phyloP scores from a whole-genome alignment of 768 basidiomycete species.

The Galerina sulciceps region DNA sequence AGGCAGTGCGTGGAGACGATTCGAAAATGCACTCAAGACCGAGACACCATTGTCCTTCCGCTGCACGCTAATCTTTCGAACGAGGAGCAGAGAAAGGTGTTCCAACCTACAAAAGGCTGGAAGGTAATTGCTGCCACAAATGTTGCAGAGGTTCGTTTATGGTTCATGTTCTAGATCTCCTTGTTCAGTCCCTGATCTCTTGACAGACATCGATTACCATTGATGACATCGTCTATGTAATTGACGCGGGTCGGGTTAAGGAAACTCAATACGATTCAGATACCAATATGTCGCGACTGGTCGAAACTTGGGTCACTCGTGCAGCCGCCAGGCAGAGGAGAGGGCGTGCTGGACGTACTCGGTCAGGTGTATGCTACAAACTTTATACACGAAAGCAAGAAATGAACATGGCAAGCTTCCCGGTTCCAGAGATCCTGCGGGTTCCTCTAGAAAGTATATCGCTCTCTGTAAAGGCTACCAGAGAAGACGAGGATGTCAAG shows the following conservation, averaged over 20 bases:
- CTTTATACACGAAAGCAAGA: slow-evolving; percentile 81
- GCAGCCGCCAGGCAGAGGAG: slow-evolving; percentile 85
- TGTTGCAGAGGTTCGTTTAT: slow-evolving; percentile 74
- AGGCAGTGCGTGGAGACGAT: slow-evolving; percentile 74
- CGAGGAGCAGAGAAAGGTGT: slow-evolving; percentile 83
- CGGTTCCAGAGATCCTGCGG: slow-evolving; percentile 86
- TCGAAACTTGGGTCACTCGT: slow-evolving; percentile 76
- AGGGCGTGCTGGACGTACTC: slow-evolving; percentile 89
- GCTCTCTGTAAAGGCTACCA: slow-evolving; percentile 80
- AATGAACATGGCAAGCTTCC: slow-evolving; percentile 67
- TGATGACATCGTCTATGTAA: slow-evolving; percentile 84
- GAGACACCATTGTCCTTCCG: slow-evolving; percentile 63
- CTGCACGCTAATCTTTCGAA: slow-evolving; percentile 89
- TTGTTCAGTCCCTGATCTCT: neutral
- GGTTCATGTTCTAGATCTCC: neutral
- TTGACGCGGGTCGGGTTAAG: slow-evolving; percentile 86
- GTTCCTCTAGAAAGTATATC: slow-evolving; percentile 85
- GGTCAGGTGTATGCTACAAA: slow-evolving; percentile 85
- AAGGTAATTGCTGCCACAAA: slow-evolving; percentile 92
- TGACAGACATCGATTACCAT: slow-evolving; percentile 88
- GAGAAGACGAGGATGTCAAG: slow-evolving; percentile 79
- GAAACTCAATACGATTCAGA: slow-evolving; percentile 78
- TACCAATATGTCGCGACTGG: slow-evolving; percentile 72
- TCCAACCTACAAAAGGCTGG: slow-evolving; percentile 63
- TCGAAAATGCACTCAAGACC: slow-evolving; percentile 33